Base-by-base conservation (phyloP, 495 filamentous ascomycete species). In the Penicillium goetzii region DNA sequence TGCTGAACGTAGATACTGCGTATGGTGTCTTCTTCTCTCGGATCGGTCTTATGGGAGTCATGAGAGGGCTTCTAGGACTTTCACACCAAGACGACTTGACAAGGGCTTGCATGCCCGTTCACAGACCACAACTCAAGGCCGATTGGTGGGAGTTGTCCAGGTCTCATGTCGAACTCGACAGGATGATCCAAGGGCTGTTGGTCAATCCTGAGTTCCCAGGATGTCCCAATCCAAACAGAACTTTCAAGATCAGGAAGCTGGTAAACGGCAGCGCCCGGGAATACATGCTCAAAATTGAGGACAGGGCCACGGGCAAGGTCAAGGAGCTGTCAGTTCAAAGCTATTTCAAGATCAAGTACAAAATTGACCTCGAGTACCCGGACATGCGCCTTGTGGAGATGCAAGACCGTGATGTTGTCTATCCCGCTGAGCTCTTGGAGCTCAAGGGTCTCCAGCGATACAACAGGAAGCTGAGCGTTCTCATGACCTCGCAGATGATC, bases 401-500 rank as follows among this genome's bases (percentile, higher is more conserved):
- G 58, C 85, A 77, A 52, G 88, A 85, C 50, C 82, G 83, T 50
- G 84, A 77, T 0, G 86, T 86, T 5, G 68, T 85, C 2, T 91
- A 94, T 63, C 95, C 93, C 2, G 87, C 95, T 79, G 95, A 98
- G 66, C 59, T 91, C 2, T 84, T 92, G 69, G 74, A 67, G 17
- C 80, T 91, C 69, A 74, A 80, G 7, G 70, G 72, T 0, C 88
- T 91, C 53, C 91, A 97, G 76, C 85, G 88, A 0, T 99, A 93
- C 74, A 81, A 82, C 1, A 91, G 78, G 78, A 97, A 96, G 80
- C 78, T 97, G 2, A 85, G 86, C 62, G 85, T 90, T 19, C 68
- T 62, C 1, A 73, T 83, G 81, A 95, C 92, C 0, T 72, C 83
- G 0, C 69, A 84, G 10, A 97, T 99, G 94, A 96, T 99, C 76